Percentiles rank a stretch among this genome's conserved stretches.
phyloP scores from a whole-genome alignment of 2,329 filamentous ascomycete species.

The Alternaria solani region DNA sequence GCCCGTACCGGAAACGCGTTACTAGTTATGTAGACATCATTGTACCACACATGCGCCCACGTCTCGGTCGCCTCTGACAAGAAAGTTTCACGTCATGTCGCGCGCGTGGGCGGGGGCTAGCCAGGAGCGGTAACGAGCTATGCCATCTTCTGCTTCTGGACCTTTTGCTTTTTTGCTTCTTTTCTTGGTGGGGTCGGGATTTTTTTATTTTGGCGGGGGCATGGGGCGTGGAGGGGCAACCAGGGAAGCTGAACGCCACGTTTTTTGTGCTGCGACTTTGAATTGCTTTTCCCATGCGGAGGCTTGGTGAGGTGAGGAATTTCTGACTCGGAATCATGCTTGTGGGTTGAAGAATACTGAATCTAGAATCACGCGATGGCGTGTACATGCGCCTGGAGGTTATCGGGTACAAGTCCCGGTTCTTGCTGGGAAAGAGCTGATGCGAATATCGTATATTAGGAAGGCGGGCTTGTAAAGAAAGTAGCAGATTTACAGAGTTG shows the following conservation, averaged over 20 bases:
- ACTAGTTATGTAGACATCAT: not conserved
- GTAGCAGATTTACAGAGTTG: not conserved
- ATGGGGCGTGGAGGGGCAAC: not conserved
- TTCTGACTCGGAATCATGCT: not conserved
- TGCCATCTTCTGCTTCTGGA: slow-evolving; percentile 11
- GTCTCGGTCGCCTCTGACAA: not conserved
- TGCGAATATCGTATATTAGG: not conserved
- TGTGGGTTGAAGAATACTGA: not conserved
- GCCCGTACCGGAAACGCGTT: not conserved
- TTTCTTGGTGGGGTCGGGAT: not conserved
- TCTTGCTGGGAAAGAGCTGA: not conserved
- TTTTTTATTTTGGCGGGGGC: not conserved
- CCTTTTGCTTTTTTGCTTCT: not conserved
- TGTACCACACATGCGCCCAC: not conserved
- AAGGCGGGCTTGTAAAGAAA: not conserved
- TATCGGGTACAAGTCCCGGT: not conserved
- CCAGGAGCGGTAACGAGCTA: slow-evolving; percentile 6
- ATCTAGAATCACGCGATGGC: not conserved
- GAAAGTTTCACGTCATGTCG: not conserved
- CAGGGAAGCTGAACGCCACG: not conserved
- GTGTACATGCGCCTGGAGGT: not conserved
- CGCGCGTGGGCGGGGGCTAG: not conserved
- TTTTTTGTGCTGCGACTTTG: not conserved
- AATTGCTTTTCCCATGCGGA: not conserved
- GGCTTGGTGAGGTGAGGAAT: not conserved